Conservation (phyloP, 805 yeast species). For the Cyberlindnera saturnus region DNA sequence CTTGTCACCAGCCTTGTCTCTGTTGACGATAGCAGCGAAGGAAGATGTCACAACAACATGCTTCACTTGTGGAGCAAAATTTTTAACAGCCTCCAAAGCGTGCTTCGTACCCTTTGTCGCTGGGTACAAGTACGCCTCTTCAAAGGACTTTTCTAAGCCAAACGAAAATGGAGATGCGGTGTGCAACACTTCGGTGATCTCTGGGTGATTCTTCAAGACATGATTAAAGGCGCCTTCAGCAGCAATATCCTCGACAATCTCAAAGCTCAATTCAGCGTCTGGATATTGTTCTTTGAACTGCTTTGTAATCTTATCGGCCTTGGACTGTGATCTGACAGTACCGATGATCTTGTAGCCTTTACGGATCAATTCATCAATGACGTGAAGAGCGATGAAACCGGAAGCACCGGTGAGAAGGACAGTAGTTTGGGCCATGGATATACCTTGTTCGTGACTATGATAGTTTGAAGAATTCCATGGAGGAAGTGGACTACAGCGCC, state of each 20-base stretch:
- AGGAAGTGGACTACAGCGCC: too few species aligned
- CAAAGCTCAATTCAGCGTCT: slow-evolving; percentile 33
- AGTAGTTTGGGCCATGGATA: slow-evolving; percentile 11
- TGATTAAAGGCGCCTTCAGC: slow-evolving; percentile 39
- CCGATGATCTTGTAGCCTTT: slow-evolving; percentile 39
- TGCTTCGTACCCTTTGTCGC: slow-evolving; percentile 51
- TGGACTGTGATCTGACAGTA: slow-evolving; percentile 35
- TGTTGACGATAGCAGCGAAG: slow-evolving; percentile 38
- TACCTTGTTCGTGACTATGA: too few species aligned
- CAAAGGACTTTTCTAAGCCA: slow-evolving; percentile 35
- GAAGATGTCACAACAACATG: slow-evolving; percentile 50
- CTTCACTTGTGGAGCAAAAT: slow-evolving; percentile 35
- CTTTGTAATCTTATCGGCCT: slow-evolving; percentile 28
- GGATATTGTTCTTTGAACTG: slow-evolving; percentile 27
- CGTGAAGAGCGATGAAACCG: slow-evolving; percentile 44
- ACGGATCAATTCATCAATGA: slow-evolving; percentile 30
- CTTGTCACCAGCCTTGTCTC: slow-evolving; percentile 30
- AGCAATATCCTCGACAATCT: slow-evolving; percentile 42
- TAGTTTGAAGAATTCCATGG: too few species aligned
- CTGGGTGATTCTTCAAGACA: slow-evolving; percentile 40
- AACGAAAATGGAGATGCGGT: slow-evolving; percentile 56
- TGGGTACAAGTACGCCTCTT: slow-evolving; percentile 47
- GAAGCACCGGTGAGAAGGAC: slow-evolving; percentile 46
- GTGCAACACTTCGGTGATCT: slow-evolving; percentile 49
- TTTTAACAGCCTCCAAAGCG: slow-evolving; percentile 42